Evolutionary conservation across 1,139 yeast genomes (phyloP).

Genomic region (Hyphopichia fennica): DNA sequence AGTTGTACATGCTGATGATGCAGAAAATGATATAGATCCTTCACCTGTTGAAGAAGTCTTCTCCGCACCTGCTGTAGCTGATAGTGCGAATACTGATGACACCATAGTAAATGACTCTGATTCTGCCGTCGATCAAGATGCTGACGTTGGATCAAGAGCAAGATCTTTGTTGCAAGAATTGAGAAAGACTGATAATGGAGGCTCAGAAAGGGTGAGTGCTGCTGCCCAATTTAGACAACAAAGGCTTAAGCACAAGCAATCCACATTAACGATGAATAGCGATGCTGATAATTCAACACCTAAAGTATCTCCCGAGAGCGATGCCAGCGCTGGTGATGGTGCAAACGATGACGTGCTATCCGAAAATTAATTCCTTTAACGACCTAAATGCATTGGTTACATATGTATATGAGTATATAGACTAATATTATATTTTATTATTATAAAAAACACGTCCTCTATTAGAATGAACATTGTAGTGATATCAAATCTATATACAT

Average conservation of each 20-base stretch:
- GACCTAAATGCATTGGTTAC: background rate
- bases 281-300: constrained; percentile 7
- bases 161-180: constrained; percentile 58
- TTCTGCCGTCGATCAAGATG: constrained; percentile 18
- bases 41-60: constrained; percentile 10
- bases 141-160: constrained; percentile 60
- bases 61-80: constrained; percentile 7
- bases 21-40: constrained; percentile 12
- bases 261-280: constrained; percentile 9
- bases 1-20: constrained; percentile 13
- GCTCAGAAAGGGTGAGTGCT: constrained; percentile 22
- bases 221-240: constrained; percentile 43
- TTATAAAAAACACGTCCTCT: background rate
- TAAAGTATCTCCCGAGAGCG: constrained; percentile 4
- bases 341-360: background rate
- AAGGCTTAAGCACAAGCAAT: constrained; percentile 21
- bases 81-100: constrained; percentile 5
- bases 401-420: background rate
- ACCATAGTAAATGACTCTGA: background rate
- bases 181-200: constrained; percentile 23
- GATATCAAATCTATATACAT: constrained; percentile 11
- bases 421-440: background rate
- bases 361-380: background rate
- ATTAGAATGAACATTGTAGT: no score
- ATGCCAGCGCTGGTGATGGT: background rate